Percentiles rank a stretch among this genome's conserved stretches.
Conservation (phyloP, 148 eudicot genomes). For the Tetragonia tetragonoides region DNA sequence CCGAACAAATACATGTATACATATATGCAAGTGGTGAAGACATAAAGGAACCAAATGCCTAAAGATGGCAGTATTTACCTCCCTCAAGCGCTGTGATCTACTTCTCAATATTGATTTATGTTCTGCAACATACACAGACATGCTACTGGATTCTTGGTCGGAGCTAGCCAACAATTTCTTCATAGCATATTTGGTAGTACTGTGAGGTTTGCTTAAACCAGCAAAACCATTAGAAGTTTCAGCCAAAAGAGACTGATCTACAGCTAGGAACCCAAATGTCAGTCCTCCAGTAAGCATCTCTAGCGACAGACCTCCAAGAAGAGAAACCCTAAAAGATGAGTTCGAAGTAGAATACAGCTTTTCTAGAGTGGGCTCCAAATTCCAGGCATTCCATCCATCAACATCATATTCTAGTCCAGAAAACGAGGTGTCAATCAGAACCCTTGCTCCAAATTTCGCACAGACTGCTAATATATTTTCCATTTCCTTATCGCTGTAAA, state of each 20-base stretch:
- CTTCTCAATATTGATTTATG: constrained; percentile 52
- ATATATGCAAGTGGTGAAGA: neutral
- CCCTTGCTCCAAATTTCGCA: constrained; percentile 85
- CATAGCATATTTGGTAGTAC: constrained; percentile 71
- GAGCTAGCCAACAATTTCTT: constrained; percentile 78
- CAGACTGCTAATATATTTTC: constrained; percentile 55
- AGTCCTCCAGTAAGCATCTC: constrained; percentile 89
- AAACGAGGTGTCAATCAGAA: constrained; percentile 82
- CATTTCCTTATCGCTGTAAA: constrained; percentile 79
- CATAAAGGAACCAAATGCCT: neutral
- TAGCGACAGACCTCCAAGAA: constrained; percentile 77
- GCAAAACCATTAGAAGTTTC: constrained; percentile 63
- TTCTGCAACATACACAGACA: constrained; percentile 43
- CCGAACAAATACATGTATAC: neutral
- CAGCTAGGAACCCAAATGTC: constrained; percentile 69
- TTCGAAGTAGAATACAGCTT: constrained; percentile 43
- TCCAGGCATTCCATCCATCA: constrained; percentile 55
- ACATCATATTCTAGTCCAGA: constrained; percentile 72
- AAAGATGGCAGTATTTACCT: constrained; percentile 43
- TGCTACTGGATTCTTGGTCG: constrained; percentile 46
- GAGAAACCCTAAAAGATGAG: constrained; percentile 60
- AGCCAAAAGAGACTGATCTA: constrained; percentile 57
- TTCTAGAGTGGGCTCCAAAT: constrained; percentile 54
- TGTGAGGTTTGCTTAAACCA: constrained; percentile 79
- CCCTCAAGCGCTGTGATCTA: constrained; percentile 61